Base-by-base conservation (phyloP, 2,329 filamentous ascomycete genomes). In the Thermoascus crustaceus region DNA sequence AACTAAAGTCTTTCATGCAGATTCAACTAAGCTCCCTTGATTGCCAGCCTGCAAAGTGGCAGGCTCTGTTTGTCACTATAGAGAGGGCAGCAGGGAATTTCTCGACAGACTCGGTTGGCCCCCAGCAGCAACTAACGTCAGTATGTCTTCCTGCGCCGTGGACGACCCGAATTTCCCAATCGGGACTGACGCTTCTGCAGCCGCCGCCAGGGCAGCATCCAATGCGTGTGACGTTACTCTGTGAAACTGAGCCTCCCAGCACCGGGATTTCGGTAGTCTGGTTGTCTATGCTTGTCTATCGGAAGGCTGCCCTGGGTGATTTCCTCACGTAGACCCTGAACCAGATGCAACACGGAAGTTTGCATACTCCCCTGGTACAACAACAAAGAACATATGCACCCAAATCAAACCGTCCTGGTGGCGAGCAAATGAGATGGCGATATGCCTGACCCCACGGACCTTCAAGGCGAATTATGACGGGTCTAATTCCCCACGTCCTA, bases 201-300 rank as follows among this genome's bases (percentile, higher is more conserved):
- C 18, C 26, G 26, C 16, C 26, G n/a, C 26, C 26, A 29, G 26
- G 26, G 14, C 10, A 29, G 18, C 18, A 13, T 13, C 18, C 13
- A 9, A 29, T 29, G 18, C 14, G 54, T 61, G 53, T 50, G 52
- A 60, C 57, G 58, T 60, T 60, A 58, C 57, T 46, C 50, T 52
- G 58, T 61, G 56, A 49, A 52, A 60, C 57, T 45, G 48, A 40
- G 43, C 37, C 46, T 55, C 48, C 48, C 46, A 51, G 49, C 41
- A 46, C 50, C 48, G 43, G 47, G 48, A 35, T 36, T 43, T 42
- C 21, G 3, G 4, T 5, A 24, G 20, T 13, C 16, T n/a, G n/a
- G n/a, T n/a, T n/a, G n/a, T 6, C 20, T 44, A 34, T 41, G 44
- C 25, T 45, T 41, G 33, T 49, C 44, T 50, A 35, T 46, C 42